A percentile compares a stretch with the other conserved stretches of the same genome.
phyloP scores from a whole-genome alignment of 441 rosid species.

The Dalechampia spathulata region DNA sequence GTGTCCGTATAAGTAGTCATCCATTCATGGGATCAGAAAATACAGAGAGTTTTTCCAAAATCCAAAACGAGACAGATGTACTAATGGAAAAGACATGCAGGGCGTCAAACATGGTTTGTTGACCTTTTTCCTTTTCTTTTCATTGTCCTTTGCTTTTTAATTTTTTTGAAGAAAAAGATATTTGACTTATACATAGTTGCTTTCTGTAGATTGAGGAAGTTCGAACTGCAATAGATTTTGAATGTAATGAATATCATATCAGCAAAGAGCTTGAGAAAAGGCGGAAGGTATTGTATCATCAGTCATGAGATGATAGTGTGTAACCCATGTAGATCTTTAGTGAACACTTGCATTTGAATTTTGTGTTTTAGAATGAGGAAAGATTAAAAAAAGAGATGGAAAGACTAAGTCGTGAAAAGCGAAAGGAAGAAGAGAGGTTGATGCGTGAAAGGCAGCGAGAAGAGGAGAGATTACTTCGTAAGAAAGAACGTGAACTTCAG shows the following conservation, averaged over 20 bases:
- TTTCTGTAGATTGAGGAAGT: slow-evolving; percentile 59
- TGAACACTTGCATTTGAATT: slow-evolving; percentile 18
- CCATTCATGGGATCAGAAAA: slow-evolving; percentile 46
- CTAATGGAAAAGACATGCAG: slow-evolving; percentile 68
- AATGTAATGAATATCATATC: slow-evolving; percentile 52
- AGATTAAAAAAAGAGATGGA: slow-evolving; percentile 84
- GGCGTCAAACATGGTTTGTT: slow-evolving; percentile 30
- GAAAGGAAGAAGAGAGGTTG: slow-evolving; percentile 93
- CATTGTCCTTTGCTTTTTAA: too few relatives aligned
- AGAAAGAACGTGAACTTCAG: slow-evolving; percentile 91
- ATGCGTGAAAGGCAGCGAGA: slow-evolving; percentile 93
- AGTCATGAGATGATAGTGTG: not conserved
- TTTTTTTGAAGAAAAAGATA: not conserved
- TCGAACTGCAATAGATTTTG: slow-evolving; percentile 68
- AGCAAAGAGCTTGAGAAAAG: slow-evolving; percentile 85
- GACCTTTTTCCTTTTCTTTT: slow-evolving; percentile 11
- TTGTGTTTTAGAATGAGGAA: slow-evolving; percentile 67
- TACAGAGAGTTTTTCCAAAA: slow-evolving; percentile 47
- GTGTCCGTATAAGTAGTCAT: slow-evolving; percentile 26
- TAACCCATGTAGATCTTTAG: not conserved
- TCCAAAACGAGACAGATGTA: slow-evolving; percentile 44
- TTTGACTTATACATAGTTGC: slow-evolving; percentile 6
- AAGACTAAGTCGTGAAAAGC: slow-evolving; percentile 87
- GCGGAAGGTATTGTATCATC: slow-evolving; percentile 49
- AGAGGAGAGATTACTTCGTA: slow-evolving; percentile 79